Evolutionary conservation across 2,329 filamentous ascomycete species (phyloP).

Genomic region (Ceratocystis cubensis): DNA sequence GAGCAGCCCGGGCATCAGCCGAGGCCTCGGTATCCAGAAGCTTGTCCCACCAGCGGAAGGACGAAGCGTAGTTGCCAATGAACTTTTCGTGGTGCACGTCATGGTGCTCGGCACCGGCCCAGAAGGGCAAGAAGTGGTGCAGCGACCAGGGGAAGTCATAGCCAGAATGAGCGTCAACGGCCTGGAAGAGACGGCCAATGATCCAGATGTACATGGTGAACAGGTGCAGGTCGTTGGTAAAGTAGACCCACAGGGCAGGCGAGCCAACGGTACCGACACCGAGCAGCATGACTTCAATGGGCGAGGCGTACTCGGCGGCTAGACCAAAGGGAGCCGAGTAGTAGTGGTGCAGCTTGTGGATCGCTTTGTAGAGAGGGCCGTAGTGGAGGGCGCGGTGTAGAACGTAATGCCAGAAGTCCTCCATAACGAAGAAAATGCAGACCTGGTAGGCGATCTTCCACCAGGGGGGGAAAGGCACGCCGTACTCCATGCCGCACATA

Average conservation of each 20-base stretch:
- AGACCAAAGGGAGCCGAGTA: slow-evolving; percentile 96
- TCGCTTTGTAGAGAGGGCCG: slow-evolving; percentile 85
- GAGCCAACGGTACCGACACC: slow-evolving; percentile 73
- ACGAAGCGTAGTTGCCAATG: slow-evolving; percentile 94
- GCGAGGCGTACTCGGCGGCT: slow-evolving; percentile 93
- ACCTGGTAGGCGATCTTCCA: slow-evolving; percentile 88
- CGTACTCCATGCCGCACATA: slow-evolving; percentile 77
- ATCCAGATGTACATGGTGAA: slow-evolving; percentile 99
- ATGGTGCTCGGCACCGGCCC: slow-evolving; percentile 94
- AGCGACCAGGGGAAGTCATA: slow-evolving; percentile 98
- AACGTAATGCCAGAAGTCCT: slow-evolving; percentile 99
- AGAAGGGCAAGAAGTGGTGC: slow-evolving; percentile 92
- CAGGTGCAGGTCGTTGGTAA: slow-evolving; percentile 83
- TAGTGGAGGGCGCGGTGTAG: slow-evolving; percentile 86
- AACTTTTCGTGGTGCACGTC: slow-evolving; percentile 97
- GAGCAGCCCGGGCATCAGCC: slow-evolving; percentile 70
- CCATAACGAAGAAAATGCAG: slow-evolving; percentile 83
- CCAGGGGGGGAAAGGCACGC: slow-evolving; percentile 74
- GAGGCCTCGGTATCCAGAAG: slow-evolving; percentile 85
- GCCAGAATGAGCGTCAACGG: slow-evolving; percentile 92
- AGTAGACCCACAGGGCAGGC: slow-evolving; percentile 69
- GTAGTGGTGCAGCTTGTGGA: slow-evolving; percentile 98
- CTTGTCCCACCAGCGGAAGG: slow-evolving; percentile 99
- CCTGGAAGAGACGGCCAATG: slow-evolving; percentile 81
- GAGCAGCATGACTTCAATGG: slow-evolving; percentile 91